phyloP scores from a whole-genome alignment of 2,329 filamentous ascomycete species.

The Neoscytalidium dimidiatum region DNA sequence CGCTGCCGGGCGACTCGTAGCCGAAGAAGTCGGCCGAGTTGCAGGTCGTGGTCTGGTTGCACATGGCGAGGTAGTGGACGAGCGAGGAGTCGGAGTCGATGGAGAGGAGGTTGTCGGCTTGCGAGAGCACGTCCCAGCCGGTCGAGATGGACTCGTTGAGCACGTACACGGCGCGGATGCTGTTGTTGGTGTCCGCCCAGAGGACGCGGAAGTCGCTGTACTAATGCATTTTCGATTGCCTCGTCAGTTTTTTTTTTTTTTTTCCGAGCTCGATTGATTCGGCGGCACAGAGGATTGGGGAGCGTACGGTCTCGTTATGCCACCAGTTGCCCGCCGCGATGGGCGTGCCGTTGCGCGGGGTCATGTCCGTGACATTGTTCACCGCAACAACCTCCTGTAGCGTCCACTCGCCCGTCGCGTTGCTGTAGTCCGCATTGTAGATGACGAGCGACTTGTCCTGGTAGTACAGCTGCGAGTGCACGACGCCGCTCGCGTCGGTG shows the following conservation, averaged over 20 bases:
- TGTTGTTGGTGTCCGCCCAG: neutral
- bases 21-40: neutral
- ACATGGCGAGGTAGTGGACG: neutral
- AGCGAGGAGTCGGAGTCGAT: neutral
- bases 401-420: neutral
- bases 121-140: neutral
- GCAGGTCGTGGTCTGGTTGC: neutral
- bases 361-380: neutral
- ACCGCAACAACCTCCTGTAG: neutral
- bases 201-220: neutral
- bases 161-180: neutral
- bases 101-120: neutral
- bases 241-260: too few relatives aligned
- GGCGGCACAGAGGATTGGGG: neutral
- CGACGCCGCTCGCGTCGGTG: neutral
- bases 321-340: neutral
- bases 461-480: conserved; percentile 1
- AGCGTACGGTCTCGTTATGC: neutral
- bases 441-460: neutral
- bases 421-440: neutral
- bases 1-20: neutral
- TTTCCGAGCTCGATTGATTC: too few relatives aligned
- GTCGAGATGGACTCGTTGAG: neutral
- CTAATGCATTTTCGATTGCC: neutral
- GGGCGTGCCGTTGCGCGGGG: neutral